Base-by-base conservation (phyloP, 495 filamentous ascomycete genomes). In the Gamarada debralockiae region DNA sequence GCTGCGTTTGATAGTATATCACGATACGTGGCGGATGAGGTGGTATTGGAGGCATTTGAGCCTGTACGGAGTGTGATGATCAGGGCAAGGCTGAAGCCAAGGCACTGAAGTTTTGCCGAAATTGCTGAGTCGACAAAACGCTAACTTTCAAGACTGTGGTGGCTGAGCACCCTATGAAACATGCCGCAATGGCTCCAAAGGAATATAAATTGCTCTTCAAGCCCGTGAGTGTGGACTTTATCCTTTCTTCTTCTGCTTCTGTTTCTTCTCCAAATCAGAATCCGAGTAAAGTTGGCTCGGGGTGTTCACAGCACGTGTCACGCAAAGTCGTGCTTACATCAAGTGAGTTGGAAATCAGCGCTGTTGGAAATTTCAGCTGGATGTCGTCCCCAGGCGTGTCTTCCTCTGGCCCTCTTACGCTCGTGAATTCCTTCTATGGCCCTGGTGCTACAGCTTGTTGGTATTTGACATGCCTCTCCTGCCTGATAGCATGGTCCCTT, bases 1-100 rank as follows among this genome's bases (percentile, higher is more conserved):
- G 79, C 55, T 77, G 78, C 3, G 87, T 92, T 70, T 91, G 87
- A 65, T 87, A 83, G 69, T 91, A 92, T 52, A 81, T 60, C 29
- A 92, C 76, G 18, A 83, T 64, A 46, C 80, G 76, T 33, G 73
- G 74, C 33, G 55, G 55, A 1, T 25, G 52, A 67, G 57, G 53
- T 12, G 56, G 49, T n/a, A 64, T 58, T 10, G 61, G 61, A 53
- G 61, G 57, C 61, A 64, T 71, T 64, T 36, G 57, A 58, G 9
- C 6, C n/a, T 43, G 40, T 15, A 8, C 4, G 40, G 7, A 22
- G 40, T 34, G 36, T 39, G 36, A 15, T n/a, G 36, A 13, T 39
- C 23, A 20, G 8, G 3, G 40, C 23, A 14, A 25, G 18, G 41
- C n/a, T 17, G 37, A 40, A 40, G n/a, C n/a, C n/a, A n/a, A n/a